Percentiles rank a stretch among this genome's conserved stretches.
Evolutionary conservation across 2,329 filamentous ascomycete genomes (phyloP).

Genomic region (Alternaria gansuensis): DNA sequence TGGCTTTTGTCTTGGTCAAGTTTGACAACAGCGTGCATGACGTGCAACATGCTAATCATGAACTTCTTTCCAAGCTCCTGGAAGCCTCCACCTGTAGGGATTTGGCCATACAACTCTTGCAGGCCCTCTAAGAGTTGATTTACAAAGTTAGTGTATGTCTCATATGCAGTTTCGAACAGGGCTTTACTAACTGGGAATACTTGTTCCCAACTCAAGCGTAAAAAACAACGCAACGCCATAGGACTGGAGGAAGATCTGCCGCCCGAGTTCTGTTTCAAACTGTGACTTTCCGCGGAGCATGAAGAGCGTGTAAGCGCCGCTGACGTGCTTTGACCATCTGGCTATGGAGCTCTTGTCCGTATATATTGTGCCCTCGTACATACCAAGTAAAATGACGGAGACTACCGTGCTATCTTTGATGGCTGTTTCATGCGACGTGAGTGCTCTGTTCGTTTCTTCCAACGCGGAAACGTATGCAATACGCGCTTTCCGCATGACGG

Average conservation of each 20-base stretch:
- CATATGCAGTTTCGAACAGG: neutral
- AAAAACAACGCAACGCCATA: slow-evolving; percentile 39
- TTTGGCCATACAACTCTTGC: slow-evolving; percentile 33
- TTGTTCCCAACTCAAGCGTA: slow-evolving; percentile 30
- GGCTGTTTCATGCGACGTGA: slow-evolving; percentile 28
- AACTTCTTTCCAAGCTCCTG: slow-evolving; percentile 20
- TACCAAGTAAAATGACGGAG: slow-evolving; percentile 45
- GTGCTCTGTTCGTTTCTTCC: slow-evolving; percentile 36
- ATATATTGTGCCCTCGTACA: slow-evolving; percentile 48
- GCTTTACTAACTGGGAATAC: slow-evolving; percentile 2
- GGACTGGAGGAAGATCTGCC: slow-evolving; percentile 44
- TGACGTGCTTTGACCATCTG: slow-evolving; percentile 46
- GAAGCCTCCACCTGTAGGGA: slow-evolving; percentile 7
- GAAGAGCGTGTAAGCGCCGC: slow-evolving; percentile 47
- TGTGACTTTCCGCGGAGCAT: slow-evolving; percentile 42
- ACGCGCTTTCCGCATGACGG: slow-evolving; percentile 38
- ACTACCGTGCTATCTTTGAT: slow-evolving; percentile 41
- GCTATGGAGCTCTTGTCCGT: slow-evolving; percentile 38
- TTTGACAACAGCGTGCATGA: slow-evolving; percentile 36
- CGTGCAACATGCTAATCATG: slow-evolving; percentile 35
- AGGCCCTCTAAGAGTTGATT: slow-evolving; percentile 29
- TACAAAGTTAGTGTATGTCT: neutral
- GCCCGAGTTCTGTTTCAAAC: slow-evolving; percentile 30
- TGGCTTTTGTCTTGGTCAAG: slow-evolving; percentile 30
- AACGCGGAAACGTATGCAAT: slow-evolving; percentile 40